phyloP scores from a whole-genome alignment of 169 alveolate species.

The Toxoplasma gondii region DNA sequence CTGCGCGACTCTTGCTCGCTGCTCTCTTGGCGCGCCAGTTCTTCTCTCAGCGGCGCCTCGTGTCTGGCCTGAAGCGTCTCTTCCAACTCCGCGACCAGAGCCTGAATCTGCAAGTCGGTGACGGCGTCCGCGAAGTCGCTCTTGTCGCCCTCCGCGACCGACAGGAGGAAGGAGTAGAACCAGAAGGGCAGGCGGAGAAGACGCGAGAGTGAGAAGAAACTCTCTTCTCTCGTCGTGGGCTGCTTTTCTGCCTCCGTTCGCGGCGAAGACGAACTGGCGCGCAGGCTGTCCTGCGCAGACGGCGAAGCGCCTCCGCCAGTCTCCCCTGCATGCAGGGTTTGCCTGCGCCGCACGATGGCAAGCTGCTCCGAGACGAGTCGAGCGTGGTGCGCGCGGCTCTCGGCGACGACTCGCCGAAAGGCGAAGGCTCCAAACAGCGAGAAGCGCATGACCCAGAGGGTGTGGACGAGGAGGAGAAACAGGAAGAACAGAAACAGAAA shows the following conservation, averaged over 20 bases:
- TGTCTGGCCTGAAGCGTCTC: neutral
- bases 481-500: conserved; percentile 71
- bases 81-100: neutral
- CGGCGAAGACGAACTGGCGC: too few species aligned
- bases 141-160: neutral
- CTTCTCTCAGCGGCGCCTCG: neutral
- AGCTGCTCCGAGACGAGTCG: neutral
- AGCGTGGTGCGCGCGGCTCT: neutral
- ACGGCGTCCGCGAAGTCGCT: too few species aligned
- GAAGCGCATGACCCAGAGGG: conserved; percentile 13
- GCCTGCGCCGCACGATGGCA: neutral
- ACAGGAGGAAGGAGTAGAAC: neutral
- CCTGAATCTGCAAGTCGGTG: neutral
- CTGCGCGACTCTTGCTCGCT: neutral
- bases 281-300: too few species aligned
- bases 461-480: neutral
- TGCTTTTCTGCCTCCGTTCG: too few species aligned
- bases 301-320: neutral
- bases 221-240: too few species aligned
- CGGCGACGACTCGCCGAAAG: neutral
- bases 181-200: neutral
- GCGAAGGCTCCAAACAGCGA: conserved; percentile 3
- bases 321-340: neutral
- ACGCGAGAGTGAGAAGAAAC: neutral
- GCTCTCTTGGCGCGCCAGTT: too few species aligned